Evolutionary conservation across 805 yeast genomes (phyloP), one percentile per base, ranked within the genome.

Genomic region (Metschnikowia dekortorum): DNA sequence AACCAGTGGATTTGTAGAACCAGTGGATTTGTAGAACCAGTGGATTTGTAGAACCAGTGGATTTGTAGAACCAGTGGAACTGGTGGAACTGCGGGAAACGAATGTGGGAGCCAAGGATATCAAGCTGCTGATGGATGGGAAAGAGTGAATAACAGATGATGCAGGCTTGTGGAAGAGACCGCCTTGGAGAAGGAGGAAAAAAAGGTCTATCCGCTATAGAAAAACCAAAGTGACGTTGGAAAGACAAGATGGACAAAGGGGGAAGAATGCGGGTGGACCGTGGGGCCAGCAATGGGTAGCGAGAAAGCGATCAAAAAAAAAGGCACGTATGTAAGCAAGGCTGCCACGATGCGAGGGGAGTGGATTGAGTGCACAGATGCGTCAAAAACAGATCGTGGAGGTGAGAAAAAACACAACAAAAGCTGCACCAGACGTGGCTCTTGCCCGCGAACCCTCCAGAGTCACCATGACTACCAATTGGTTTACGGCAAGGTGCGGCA

Each of bases 121-220:
- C 45, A 35, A 44, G 28, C 46, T 44, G 46, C 33, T 35, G 46
- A 35, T 35, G 46, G 18, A 35, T 34, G 28, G 34, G 10, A 44
- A 44, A 35, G 46, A 44, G 29, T 44, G 46, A 44, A 44, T 44
- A 18, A 35, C 46, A 44, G 46, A 28, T 44, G 46, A 36, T 35
- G 11, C 9, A 40, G 29, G 26, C 35, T n/a, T 16, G 34, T 9
- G 28, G 30, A 33, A 22, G 18, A 29, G 39, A 14, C 33, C 39
- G 16, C 30, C 18, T 16, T 14, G 29, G 36, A 32, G 30, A 30
- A 32, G 30, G 30, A 32, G 22, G 22, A 31, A n/a, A 29, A 32
- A 16, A 31, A 13, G 26, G 22, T 31, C 18, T 22, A 36, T 39
- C 10, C 30, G 43, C 43, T 29, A 10, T 6, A 13, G 43, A 39